These are phyloP conservation scores for Groenewaldozyma tartarivorans DNA, from an alignment of 805 yeast genomes.

Conservation along the genomic window DNA sequence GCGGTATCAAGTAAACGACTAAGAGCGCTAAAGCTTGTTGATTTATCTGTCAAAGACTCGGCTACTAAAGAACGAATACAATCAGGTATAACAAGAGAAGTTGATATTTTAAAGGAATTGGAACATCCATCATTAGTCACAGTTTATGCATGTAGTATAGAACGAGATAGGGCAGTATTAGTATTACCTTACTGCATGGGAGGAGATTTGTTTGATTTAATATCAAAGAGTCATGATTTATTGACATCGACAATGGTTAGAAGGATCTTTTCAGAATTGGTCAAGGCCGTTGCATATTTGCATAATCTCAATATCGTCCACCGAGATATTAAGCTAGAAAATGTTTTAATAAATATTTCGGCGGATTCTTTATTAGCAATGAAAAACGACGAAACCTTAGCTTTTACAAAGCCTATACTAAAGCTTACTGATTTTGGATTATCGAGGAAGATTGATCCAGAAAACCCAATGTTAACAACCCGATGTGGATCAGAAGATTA, in stretches of 20 bases:
- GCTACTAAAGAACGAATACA: conserved; percentile 39
- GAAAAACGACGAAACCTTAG: conserved; percentile 11
- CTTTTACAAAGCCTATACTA: conserved; percentile 31
- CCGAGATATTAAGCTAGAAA: conserved; percentile 87
- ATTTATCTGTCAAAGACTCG: conserved; percentile 33
- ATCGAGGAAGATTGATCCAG: conserved; percentile 56
- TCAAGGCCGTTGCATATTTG: conserved; percentile 59
- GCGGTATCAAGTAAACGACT: neutral
- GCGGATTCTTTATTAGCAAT: conserved; percentile 27
- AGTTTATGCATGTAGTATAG: conserved; percentile 35
- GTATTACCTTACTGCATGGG: conserved; percentile 73
- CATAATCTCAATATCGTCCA: conserved; percentile 68
- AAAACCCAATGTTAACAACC: conserved; percentile 60
- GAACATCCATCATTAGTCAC: conserved; percentile 63
- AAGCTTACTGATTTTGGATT: conserved; percentile 85
- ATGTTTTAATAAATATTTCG: conserved; percentile 29
- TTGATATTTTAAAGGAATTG: conserved; percentile 46
- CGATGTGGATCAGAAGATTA: conserved; percentile 96
- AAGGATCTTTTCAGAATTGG: conserved; percentile 61
- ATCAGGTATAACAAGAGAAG: conserved; percentile 60
- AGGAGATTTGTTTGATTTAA: conserved; percentile 72
- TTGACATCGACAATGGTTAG: conserved; percentile 37
- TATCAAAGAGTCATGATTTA: conserved; percentile 33
- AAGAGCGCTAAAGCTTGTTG: conserved; percentile 61
- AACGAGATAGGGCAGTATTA: conserved; percentile 34